phyloP scores from a whole-genome alignment of 2,329 filamentous ascomycete species.

The Scedosporium aurantiacum region DNA sequence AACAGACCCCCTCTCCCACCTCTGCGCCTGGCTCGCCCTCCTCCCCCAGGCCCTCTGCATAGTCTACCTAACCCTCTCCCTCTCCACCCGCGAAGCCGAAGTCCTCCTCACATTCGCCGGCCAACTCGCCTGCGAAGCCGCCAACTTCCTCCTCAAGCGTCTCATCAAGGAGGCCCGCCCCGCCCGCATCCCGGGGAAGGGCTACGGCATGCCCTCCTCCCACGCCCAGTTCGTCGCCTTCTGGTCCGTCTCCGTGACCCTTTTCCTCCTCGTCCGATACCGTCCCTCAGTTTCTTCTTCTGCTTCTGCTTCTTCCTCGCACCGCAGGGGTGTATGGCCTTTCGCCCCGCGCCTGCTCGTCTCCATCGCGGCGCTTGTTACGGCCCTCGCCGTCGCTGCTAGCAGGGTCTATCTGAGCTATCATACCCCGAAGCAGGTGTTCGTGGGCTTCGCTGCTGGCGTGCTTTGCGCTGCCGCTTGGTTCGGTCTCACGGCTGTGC shows the following conservation, averaged over 20 bases:
- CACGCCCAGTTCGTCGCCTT: slow-evolving; percentile 93
- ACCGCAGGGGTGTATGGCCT: slow-evolving; percentile 29
- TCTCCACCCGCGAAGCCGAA: slow-evolving; percentile 84
- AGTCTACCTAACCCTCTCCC: slow-evolving; percentile 80
- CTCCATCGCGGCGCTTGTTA: slow-evolving; percentile 43
- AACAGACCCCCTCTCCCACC: slow-evolving; percentile 68
- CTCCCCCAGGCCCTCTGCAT: slow-evolving; percentile 86
- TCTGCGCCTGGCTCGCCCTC: slow-evolving; percentile 89
- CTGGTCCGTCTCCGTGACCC: slow-evolving; percentile 71
- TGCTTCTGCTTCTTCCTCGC: slow-evolving; percentile 29
- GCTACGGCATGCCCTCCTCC: slow-evolving; percentile 92
- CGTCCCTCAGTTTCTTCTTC: slow-evolving; percentile 21
- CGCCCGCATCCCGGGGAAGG: slow-evolving; percentile 72
- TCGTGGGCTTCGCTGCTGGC: slow-evolving; percentile 67
- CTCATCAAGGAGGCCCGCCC: slow-evolving; percentile 88
- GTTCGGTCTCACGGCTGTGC: slow-evolving; percentile 61
- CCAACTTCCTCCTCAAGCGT: slow-evolving; percentile 85
- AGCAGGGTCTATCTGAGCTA: slow-evolving; percentile 89
- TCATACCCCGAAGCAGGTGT: slow-evolving; percentile 77
- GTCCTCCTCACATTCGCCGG: slow-evolving; percentile 83
- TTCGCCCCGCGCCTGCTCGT: slow-evolving; percentile 46
- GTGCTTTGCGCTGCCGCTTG: slow-evolving; percentile 60
- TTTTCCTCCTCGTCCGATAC: slow-evolving; percentile 81
- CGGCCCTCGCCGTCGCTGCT: slow-evolving; percentile 60
- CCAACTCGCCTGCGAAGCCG: slow-evolving; percentile 79